Conservation (phyloP, 805 yeast genomes). For the Spathaspora arborariae region DNA sequence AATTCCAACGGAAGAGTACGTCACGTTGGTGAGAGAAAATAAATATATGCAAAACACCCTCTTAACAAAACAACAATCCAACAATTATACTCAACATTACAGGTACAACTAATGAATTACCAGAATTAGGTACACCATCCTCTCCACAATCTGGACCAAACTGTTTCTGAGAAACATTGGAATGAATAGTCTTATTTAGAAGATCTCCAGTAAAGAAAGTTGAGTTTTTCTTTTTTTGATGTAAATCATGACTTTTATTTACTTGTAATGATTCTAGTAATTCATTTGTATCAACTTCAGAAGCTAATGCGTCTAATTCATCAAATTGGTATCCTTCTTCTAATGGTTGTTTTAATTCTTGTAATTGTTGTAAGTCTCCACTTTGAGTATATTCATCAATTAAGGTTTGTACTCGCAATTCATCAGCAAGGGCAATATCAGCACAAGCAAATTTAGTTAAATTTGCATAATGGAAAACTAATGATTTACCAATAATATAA, state of each 20-base stretch:
- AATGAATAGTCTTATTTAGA: slow-evolving; percentile 1
- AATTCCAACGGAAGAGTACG: slow-evolving; percentile 8
- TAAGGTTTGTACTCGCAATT: slow-evolving; percentile 13
- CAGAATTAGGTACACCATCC: slow-evolving; percentile 1
- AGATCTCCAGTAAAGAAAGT: neutral
- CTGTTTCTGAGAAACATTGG: slow-evolving; percentile 6
- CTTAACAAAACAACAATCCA: slow-evolving; percentile 2
- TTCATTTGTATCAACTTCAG: slow-evolving; percentile 7
- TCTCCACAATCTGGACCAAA: slow-evolving; percentile 7
- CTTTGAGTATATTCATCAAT: slow-evolving; percentile 14
- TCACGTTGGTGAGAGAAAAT: slow-evolving; percentile 3
- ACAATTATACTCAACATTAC: slow-evolving; percentile 3
- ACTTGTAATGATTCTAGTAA: neutral
- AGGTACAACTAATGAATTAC: neutral
- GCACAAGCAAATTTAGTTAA: slow-evolving; percentile 61
- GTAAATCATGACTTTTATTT: neutral
- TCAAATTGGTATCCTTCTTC: slow-evolving; percentile 8
- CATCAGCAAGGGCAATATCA: slow-evolving; percentile 39
- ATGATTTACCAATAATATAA: slow-evolving; percentile 55
- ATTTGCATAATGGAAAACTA: slow-evolving; percentile 54
- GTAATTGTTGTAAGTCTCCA: slow-evolving; percentile 7
- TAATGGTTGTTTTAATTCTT: slow-evolving; percentile 7
- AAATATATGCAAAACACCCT: neutral
- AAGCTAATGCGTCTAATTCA: slow-evolving; percentile 7
- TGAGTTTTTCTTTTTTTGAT: neutral